phyloP scores from a whole-genome alignment of 2,329 filamentous ascomycete genomes.

The Colletotrichum godetiae region DNA sequence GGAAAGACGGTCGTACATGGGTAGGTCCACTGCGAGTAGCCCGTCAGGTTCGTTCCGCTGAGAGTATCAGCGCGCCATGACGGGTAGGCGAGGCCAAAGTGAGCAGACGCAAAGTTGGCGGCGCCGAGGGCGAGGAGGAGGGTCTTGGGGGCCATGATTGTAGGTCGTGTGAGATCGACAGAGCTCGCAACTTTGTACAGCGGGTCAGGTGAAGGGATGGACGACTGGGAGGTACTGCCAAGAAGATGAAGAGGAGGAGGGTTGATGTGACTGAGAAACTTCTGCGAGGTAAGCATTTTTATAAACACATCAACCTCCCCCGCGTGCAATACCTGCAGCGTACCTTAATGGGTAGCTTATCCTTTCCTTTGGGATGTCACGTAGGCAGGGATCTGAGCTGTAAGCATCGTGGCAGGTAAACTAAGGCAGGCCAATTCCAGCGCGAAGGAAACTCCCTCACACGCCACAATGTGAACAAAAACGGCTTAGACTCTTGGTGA shows the following conservation, averaged over 20 bases:
- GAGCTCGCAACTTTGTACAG: background rate
- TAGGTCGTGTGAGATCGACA: background rate
- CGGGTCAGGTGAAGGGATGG: background rate
- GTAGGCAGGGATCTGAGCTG: conserved; percentile 15
- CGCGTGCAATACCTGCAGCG: background rate
- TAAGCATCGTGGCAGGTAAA: background rate
- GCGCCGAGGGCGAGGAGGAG: conserved; percentile 48
- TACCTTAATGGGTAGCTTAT: conserved; percentile 3
- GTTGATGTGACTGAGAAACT: no score
- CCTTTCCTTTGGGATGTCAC: background rate
- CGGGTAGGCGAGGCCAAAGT: conserved; percentile 61
- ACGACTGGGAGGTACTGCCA: background rate
- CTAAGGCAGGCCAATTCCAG: background rate
- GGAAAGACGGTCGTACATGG: conserved; percentile 56
- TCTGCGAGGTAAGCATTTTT: background rate
- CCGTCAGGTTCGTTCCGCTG: conserved; percentile 45
- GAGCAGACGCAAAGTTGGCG: conserved; percentile 54
- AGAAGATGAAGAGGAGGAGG: background rate
- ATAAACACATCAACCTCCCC: background rate
- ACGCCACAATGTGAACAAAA: conserved; percentile 16
- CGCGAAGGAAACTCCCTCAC: background rate
- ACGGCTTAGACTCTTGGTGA: background rate
- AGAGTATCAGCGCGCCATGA: conserved; percentile 62
- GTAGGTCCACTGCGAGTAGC: conserved; percentile 61
- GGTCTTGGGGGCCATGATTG: conserved; percentile 46